Evolutionary conservation across 192 early-diverging fungal species (phyloP), one percentile per base, ranked within the genome.

Genomic region (Phycomyces blakesleeanus): DNA sequence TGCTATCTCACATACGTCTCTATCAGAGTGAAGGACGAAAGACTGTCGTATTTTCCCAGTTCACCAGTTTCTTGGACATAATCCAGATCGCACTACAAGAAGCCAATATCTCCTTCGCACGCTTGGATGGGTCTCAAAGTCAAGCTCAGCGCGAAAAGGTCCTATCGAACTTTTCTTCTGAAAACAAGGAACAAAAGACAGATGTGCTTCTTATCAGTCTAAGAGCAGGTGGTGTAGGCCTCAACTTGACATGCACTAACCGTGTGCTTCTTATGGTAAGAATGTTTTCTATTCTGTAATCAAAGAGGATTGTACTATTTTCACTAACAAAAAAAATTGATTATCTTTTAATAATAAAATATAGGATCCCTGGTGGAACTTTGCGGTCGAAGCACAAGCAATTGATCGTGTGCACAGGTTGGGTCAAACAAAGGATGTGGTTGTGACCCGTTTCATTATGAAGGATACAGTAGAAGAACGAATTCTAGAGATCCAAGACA

Each of bases 31-130:
- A 38, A 6, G 58, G 59, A 2, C 61, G 22, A 20, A 95, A 96
- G 69, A 87, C 84, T 20, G 91, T 98, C 4, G 87, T 98, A 0
- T 98, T 97, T 68, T 96, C 94, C 18, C 96, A 98, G 71, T 98
- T 91, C 79, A 96, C 93, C 1, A 74, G 74, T 6, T 88, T 96
- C 81, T 79, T 97, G 21, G 85, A 91, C 58, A 54, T 95, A 5
- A 76, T 90, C n/a, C 83, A 84, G 56, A 67, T 68, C 0, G 77
- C 81, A 18, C 71, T 93, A 16, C 44, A 59, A 26, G 61, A 77
- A 37, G 78, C 83, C 12, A 79, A 78, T 1, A 81, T 93, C 16
- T 40, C 62, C 7, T 93, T 80, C 69, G 75, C 82, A 10, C 75
- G 91, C n/a, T 76, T 95, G 37, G 93, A 97, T 67, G 95, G 95